A percentile compares a stretch with the other conserved stretches of the same genome.
These are phyloP conservation scores for Phaeosphaeriaceae sp. DNA, from an alignment of 2,329 filamentous ascomycete species.

Conservation along the genomic window DNA sequence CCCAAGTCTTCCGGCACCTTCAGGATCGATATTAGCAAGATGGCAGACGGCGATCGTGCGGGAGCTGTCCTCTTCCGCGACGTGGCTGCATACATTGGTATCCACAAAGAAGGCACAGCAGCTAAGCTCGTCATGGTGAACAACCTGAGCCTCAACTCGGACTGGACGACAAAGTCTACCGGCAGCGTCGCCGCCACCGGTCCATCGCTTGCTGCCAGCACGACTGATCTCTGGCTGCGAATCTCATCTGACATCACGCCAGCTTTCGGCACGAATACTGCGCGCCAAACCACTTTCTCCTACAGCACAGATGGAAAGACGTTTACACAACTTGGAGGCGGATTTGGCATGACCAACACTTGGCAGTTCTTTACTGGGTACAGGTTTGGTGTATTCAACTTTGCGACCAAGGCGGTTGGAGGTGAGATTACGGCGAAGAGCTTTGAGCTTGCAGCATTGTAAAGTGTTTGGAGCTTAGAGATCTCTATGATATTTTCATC, in stretches of 20 bases:
- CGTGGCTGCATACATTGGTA: conserved; percentile 60
- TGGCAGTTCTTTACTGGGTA: conserved; percentile 51
- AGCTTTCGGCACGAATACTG: conserved; percentile 32
- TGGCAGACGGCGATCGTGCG: conserved; percentile 60
- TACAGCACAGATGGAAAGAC: conserved; percentile 46
- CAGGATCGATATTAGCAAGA: conserved; percentile 56
- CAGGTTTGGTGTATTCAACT: conserved; percentile 49
- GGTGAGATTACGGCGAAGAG: conserved; percentile 36
- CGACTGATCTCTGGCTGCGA: conserved; percentile 40
- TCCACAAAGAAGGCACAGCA: conserved; percentile 51
- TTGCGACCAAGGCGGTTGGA: conserved; percentile 44
- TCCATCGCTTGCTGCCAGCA: conserved; percentile 15
- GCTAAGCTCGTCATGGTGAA: conserved; percentile 48
- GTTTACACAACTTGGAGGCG: conserved; percentile 39
- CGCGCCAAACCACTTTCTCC: conserved; percentile 40
- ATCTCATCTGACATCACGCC: conserved; percentile 47
- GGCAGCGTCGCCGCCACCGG: conserved; percentile 38
- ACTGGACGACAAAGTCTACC: conserved; percentile 42
- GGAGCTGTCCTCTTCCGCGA: conserved; percentile 64
- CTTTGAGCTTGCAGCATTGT: conserved; percentile 19
- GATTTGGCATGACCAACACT: conserved; percentile 43
- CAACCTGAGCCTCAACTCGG: conserved; percentile 48
- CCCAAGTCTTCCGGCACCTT: conserved; percentile 58
- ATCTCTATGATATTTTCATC: not conserved
- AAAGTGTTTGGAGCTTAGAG: not conserved